Evolutionary conservation across 2,329 filamentous ascomycete genomes (phyloP).

Genomic region (Nothophoma quercina): DNA sequence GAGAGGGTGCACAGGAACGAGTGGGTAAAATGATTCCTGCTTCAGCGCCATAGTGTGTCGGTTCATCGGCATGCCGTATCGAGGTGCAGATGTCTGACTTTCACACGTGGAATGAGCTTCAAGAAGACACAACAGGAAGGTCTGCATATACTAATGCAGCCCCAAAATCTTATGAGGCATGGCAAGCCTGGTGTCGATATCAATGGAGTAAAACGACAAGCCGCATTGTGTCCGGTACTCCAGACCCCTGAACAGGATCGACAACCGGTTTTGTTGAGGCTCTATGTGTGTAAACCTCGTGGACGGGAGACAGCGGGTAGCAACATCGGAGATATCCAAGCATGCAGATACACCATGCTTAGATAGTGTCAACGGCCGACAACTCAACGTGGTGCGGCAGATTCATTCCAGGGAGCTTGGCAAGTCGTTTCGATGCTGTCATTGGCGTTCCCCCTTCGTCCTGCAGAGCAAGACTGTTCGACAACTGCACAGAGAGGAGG

Average conservation of each 20-base stretch:
- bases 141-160: conserved; percentile 25
- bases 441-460: conserved; percentile 22
- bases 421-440: conserved; percentile 17
- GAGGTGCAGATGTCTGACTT: conserved; percentile 20
- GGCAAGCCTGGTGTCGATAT: background rate
- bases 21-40: conserved; percentile 26
- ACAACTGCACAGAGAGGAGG: conserved; percentile 6
- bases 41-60: conserved; percentile 22
- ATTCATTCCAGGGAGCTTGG: conserved; percentile 36
- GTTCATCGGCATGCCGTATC: conserved; percentile 27
- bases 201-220: background rate
- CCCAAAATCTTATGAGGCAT: conserved; percentile 16
- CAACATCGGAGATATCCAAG: conserved; percentile 11
- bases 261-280: conserved; percentile 10
- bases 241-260: conserved; percentile 1
- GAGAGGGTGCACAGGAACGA: conserved; percentile 36
- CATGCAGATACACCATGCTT: conserved; percentile 9
- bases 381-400: conserved; percentile 18
- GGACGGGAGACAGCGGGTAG: conserved; percentile 16
- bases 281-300: conserved; percentile 15
- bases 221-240: background rate
- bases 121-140: conserved; percentile 33
- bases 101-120: conserved; percentile 42
- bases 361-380: conserved; percentile 8
- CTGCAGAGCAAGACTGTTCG: conserved; percentile 22